These are phyloP conservation scores for Peronospora farinosa DNA, from an alignment of 352 stramenopile species.

Conservation along the genomic window DNA sequence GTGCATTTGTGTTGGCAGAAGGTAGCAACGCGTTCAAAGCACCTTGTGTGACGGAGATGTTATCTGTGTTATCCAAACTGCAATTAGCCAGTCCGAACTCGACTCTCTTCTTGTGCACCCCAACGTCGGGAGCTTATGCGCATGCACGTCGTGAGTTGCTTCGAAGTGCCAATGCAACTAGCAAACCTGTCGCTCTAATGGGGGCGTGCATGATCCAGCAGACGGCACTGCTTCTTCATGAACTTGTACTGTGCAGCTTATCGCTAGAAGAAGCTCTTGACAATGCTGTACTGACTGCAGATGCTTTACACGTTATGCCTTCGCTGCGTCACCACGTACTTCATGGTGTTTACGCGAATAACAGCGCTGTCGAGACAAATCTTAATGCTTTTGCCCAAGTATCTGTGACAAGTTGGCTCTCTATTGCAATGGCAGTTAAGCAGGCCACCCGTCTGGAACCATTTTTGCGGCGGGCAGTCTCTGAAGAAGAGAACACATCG, in stretches of 20 bases:
- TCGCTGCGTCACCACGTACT: constrained; percentile 22
- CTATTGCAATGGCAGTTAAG: constrained; percentile 25
- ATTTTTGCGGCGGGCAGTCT: constrained; percentile 20
- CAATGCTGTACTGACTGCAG: constrained; percentile 19
- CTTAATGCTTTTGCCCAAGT: constrained; percentile 8
- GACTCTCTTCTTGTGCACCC: constrained; percentile 20
- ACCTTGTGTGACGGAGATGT: constrained; percentile 9
- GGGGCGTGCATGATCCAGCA: constrained; percentile 34
- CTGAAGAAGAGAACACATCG: constrained; percentile 7
- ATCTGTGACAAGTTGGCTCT: constrained; percentile 22
- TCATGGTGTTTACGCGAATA: constrained; percentile 2
- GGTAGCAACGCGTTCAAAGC: constrained; percentile 1
- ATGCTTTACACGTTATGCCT: constrained; percentile 14
- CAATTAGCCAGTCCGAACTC: background rate
- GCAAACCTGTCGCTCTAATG: constrained; percentile 22
- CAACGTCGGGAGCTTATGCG: constrained; percentile 15
- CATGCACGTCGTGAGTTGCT: constrained; percentile 14
- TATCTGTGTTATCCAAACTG: constrained; percentile 9
- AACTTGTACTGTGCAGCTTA: constrained; percentile 17
- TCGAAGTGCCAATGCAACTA: background rate
- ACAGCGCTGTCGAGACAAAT: background rate
- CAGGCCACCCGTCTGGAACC: constrained; percentile 15
- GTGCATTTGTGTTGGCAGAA: constrained; percentile 23
- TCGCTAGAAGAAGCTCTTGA: constrained; percentile 25
- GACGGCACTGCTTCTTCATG: constrained; percentile 23